A percentile compares a stretch with the other conserved stretches of the same genome.
These are phyloP conservation scores for Aspergillus ustus DNA, from an alignment of 2,329 filamentous ascomycete species.

Conservation along the genomic window DNA sequence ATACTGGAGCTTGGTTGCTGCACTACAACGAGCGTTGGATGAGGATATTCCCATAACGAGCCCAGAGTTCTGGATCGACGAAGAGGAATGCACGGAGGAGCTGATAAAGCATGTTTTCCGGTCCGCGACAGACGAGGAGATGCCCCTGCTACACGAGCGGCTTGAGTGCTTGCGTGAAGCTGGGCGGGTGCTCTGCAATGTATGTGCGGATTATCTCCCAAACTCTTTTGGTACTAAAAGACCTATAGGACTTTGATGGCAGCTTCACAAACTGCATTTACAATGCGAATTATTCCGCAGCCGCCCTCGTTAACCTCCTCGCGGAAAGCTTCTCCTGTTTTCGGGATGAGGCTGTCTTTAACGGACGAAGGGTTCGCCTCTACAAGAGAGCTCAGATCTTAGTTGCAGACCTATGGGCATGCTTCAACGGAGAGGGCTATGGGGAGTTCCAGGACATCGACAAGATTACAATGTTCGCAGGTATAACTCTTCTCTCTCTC, in stretches of 20 bases:
- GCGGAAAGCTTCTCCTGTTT: slow-evolving; percentile 84
- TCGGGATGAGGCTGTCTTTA: slow-evolving; percentile 76
- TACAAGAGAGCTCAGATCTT: slow-evolving; percentile 96
- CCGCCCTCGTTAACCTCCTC: slow-evolving; percentile 81
- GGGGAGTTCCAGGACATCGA: slow-evolving; percentile 89
- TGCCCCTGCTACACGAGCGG: slow-evolving; percentile 80
- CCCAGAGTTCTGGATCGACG: slow-evolving; percentile 81
- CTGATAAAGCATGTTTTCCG: slow-evolving; percentile 78
- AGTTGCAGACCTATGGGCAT: slow-evolving; percentile 95
- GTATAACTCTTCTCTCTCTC: slow-evolving; percentile 36
- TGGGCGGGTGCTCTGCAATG: slow-evolving; percentile 76
- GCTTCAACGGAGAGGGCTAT: slow-evolving; percentile 79
- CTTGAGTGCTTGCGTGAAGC: slow-evolving; percentile 82
- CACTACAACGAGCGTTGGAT: slow-evolving; percentile 83
- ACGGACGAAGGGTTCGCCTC: slow-evolving; percentile 76
- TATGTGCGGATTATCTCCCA: slow-evolving; percentile 43
- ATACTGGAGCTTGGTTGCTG: slow-evolving; percentile 92
- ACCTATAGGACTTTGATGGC: slow-evolving; percentile 70
- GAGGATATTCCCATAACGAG: slow-evolving; percentile 90
- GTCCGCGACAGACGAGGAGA: slow-evolving; percentile 82
- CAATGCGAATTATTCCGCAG: slow-evolving; percentile 77
- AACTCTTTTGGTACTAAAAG: slow-evolving; percentile 12
- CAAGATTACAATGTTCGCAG: slow-evolving; percentile 96
- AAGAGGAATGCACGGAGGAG: slow-evolving; percentile 75
- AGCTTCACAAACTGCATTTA: slow-evolving; percentile 74